Percentiles rank a stretch among this genome's conserved stretches.
Conservation (phyloP, 176 grass and related monocot species). For the Stipa capillata region DNA sequence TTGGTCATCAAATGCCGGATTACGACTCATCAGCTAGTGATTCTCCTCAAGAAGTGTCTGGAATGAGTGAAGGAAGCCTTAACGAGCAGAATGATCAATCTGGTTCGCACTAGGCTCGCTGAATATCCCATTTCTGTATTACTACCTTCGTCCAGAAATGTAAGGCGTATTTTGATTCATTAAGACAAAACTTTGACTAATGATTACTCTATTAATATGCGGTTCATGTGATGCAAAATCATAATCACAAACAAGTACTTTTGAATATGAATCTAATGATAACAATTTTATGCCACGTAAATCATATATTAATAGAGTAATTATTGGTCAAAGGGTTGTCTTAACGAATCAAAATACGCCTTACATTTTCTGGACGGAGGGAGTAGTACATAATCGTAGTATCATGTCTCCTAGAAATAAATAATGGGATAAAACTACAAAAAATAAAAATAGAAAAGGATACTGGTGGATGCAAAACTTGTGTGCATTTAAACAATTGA, state of each 20-base stretch:
- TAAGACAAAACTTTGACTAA: no score
- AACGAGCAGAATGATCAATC: constrained; percentile 45
- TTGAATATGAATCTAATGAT: no score
- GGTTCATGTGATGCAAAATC: no score
- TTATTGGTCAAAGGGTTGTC: no score
- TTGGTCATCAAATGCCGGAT: constrained; percentile 57
- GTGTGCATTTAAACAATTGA: not conserved
- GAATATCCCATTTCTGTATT: constrained; percentile 7
- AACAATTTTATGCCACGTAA: no score
- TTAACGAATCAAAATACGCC: no score
- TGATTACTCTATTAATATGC: no score
- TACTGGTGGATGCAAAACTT: not conserved
- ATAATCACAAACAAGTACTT: no score
- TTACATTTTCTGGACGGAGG: no score
- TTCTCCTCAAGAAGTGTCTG: constrained; percentile 59
- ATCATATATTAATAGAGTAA: no score
- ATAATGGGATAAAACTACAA: not conserved
- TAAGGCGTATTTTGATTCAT: no score
- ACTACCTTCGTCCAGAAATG: no score
- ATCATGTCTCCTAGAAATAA: not conserved
- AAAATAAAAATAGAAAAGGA: not conserved
- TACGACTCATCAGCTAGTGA: constrained; percentile 48
- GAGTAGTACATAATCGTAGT: not conserved
- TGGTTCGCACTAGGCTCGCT: constrained; percentile 23
- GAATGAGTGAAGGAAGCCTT: constrained; percentile 60